These are phyloP conservation scores for Fusarium falciforme DNA, from an alignment of 2,329 filamentous ascomycete species.

Conservation along the genomic window DNA sequence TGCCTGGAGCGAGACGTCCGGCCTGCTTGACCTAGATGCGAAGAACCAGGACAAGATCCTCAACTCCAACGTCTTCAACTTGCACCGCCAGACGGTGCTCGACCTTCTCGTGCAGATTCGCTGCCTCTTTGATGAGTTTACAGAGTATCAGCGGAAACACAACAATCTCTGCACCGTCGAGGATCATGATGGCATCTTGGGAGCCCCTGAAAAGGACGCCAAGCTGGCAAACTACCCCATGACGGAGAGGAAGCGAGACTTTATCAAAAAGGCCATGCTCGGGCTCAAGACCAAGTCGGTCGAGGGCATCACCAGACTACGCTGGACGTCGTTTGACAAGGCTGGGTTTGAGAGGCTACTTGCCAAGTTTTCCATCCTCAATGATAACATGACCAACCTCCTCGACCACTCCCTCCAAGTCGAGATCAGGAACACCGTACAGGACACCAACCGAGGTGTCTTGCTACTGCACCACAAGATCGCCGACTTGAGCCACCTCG, in stretches of 20 bases:
- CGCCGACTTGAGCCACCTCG: constrained; percentile 57
- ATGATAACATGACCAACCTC: constrained; percentile 61
- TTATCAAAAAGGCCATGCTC: constrained; percentile 58
- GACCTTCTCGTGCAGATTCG: constrained; percentile 60
- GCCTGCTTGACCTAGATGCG: constrained; percentile 57
- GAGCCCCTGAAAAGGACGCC: constrained; percentile 57
- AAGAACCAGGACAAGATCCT: constrained; percentile 55
- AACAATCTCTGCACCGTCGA: constrained; percentile 49
- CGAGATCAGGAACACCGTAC: constrained; percentile 59
- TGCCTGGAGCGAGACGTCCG: constrained; percentile 62
- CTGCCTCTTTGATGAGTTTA: constrained; percentile 60
- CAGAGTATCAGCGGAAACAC: constrained; percentile 54
- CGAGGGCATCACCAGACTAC: constrained; percentile 50
- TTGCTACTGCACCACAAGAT: constrained; percentile 60
- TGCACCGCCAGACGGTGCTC: constrained; percentile 61
- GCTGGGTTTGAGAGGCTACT: constrained; percentile 58
- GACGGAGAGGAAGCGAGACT: constrained; percentile 53
- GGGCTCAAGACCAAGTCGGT: constrained; percentile 52
- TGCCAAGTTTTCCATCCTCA: constrained; percentile 56
- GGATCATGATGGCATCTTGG: constrained; percentile 50
- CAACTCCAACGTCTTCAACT: constrained; percentile 59
- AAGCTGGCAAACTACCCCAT: constrained; percentile 59
- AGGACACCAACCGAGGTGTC: constrained; percentile 60
- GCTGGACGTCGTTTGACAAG: constrained; percentile 61
- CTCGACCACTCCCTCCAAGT: constrained; percentile 59